Conservation (phyloP, 306 rosid genomes). For the Acmispon strigosus region DNA sequence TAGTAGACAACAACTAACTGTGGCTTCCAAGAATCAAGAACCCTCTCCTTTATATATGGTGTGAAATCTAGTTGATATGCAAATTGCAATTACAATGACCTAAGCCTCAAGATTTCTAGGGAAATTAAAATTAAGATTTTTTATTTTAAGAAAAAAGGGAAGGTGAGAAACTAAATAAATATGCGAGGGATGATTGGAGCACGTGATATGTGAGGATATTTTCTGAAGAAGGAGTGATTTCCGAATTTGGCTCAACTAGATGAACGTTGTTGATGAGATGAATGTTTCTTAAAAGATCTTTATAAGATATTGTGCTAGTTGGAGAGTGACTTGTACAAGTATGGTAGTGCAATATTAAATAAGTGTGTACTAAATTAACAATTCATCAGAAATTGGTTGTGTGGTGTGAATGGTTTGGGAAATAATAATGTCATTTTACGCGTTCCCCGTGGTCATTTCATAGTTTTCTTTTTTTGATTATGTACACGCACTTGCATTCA, state of each 20-base stretch:
- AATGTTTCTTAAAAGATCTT: slow-evolving; percentile 24
- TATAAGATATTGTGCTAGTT: slow-evolving; percentile 11
- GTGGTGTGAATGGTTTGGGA: background rate
- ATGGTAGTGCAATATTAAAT: background rate
- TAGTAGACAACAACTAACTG: background rate
- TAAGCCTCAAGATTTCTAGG: background rate
- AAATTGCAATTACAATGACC: background rate
- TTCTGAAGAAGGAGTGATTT: slow-evolving; percentile 6
- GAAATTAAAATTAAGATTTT: background rate
- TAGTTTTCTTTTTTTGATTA: too few relatives aligned
- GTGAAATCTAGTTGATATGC: slow-evolving; percentile 12
- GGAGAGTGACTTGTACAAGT: slow-evolving; percentile 3
- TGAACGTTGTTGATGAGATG: slow-evolving; percentile 36
- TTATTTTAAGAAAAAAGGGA: background rate
- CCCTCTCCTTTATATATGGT: background rate
- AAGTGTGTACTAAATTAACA: background rate
- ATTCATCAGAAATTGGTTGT: background rate
- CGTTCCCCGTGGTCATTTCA: background rate
- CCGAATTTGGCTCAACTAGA: slow-evolving; percentile 13
- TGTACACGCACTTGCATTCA: slow-evolving; percentile 4
- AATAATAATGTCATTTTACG: background rate
- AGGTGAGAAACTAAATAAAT: background rate
- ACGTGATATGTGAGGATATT: slow-evolving; percentile 66
- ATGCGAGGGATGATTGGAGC: slow-evolving; percentile 30
- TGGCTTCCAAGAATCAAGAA: background rate